Evolutionary conservation across 2,329 filamentous ascomycete genomes (phyloP).

Genomic region (Aspergillus carbonarius): DNA sequence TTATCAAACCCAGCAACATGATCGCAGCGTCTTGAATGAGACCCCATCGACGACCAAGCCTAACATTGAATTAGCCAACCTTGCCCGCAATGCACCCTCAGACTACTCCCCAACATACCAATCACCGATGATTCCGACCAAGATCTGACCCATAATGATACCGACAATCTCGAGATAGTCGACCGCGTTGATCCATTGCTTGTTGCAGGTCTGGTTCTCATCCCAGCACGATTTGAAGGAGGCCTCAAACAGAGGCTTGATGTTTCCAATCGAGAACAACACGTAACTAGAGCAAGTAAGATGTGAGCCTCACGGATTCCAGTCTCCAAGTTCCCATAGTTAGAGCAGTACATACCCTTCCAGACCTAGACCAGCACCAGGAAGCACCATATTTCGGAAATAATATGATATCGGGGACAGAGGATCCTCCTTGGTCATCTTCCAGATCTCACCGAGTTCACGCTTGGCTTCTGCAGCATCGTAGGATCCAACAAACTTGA

Average conservation of each 20-base stretch:
- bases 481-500: slow-evolving; percentile 72
- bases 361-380: slow-evolving; percentile 85
- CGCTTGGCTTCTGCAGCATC: slow-evolving; percentile 67
- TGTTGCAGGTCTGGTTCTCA: slow-evolving; percentile 63
- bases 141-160: slow-evolving; percentile 90
- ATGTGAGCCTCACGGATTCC: background rate
- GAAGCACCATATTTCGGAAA: slow-evolving; percentile 85
- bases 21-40: slow-evolving; percentile 91
- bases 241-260: slow-evolving; percentile 75
- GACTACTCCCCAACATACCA: slow-evolving; percentile 45
- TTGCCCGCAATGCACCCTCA: background rate
- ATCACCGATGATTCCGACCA: slow-evolving; percentile 77
- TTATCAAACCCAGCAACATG: slow-evolving; percentile 90
- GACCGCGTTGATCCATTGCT: slow-evolving; percentile 78
- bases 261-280: slow-evolving; percentile 93
- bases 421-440: slow-evolving; percentile 83
- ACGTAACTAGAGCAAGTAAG: slow-evolving; percentile 64
- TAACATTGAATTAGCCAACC: slow-evolving; percentile 34
- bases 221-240: slow-evolving; percentile 80
- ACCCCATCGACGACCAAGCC: slow-evolving; percentile 90
- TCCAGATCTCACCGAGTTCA: slow-evolving; percentile 67
- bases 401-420: slow-evolving; percentile 83
- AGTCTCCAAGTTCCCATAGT: background rate
- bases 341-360: slow-evolving; percentile 61
- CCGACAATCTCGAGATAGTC: slow-evolving; percentile 91